A percentile compares a stretch with the other conserved stretches of the same genome.
Evolutionary conservation across 768 basidiomycete genomes (phyloP).

Genomic region (Kwoniella newhampshirensis): DNA sequence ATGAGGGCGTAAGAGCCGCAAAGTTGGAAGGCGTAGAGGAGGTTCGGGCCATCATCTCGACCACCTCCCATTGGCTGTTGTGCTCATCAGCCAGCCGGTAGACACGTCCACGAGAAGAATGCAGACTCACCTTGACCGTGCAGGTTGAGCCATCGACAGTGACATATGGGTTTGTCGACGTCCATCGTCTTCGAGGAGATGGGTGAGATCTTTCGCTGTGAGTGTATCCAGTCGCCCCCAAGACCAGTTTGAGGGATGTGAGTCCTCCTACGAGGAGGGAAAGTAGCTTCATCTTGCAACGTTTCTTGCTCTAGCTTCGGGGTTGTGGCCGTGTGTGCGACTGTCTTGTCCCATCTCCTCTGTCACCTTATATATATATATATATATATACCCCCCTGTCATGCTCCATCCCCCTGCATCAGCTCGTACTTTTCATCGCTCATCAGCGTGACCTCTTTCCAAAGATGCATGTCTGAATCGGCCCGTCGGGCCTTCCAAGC

Average conservation of each 20-base stretch:
- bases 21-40: conserved; percentile 29
- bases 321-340: no score
- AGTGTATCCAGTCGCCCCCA: conserved; percentile 13
- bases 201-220: conserved; percentile 11
- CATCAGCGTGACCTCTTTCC: no score
- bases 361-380: neutral
- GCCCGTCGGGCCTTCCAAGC: neutral
- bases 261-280: neutral
- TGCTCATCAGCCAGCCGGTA: neutral
- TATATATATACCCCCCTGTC: neutral
- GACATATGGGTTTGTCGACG: conserved; percentile 26
- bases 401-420: no score
- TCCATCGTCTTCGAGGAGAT: conserved; percentile 8
- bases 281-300: conserved; percentile 8
- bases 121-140: conserved; percentile 27
- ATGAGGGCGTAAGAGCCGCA: conserved; percentile 27
- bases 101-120: neutral
- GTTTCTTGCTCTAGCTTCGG: no score
- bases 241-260: conserved; percentile 5
- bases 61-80: conserved; percentile 25
- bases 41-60: conserved; percentile 27
- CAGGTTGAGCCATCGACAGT: conserved; percentile 21
- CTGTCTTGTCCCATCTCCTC: no score
- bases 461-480: no score
- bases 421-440: no score